Conservation (phyloP, 2,329 filamentous ascomycete genomes). For the Tolypocladium tropicale region DNA sequence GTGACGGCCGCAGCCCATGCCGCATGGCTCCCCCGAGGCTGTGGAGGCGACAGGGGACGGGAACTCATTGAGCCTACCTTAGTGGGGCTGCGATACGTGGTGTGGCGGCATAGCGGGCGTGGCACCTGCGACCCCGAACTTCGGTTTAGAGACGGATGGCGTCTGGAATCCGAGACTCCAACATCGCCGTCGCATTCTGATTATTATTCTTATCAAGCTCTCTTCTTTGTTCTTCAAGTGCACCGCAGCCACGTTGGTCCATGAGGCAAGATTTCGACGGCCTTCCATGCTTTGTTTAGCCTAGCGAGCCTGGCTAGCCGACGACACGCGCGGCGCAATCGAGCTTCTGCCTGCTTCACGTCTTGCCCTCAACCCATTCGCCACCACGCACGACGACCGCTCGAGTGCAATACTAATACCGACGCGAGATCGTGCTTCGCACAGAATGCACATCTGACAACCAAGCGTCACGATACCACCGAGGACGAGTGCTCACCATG, state of each 20-base stretch:
- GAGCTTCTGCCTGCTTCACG: neutral
- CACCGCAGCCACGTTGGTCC: neutral
- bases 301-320: neutral
- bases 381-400: neutral
- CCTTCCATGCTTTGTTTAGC: neutral
- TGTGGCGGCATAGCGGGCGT: neutral
- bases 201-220: neutral
- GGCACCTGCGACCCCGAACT: neutral
- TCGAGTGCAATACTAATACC: neutral
- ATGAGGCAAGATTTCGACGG: neutral
- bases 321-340: neutral
- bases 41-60: neutral
- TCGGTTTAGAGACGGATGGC: neutral
- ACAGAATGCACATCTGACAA: neutral
- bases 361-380: neutral
- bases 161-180: neutral
- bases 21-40: too few species aligned
- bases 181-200: neutral
- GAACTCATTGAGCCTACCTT: neutral
- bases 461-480: neutral
- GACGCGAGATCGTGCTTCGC: neutral
- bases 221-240: neutral
- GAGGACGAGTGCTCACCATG: slow-evolving; percentile 31
- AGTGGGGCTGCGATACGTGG: neutral
- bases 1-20: too few species aligned